Percentiles rank a stretch among this genome's conserved stretches.
Conservation (phyloP, 805 yeast species). For the Crinitomyces ghanaensis region DNA sequence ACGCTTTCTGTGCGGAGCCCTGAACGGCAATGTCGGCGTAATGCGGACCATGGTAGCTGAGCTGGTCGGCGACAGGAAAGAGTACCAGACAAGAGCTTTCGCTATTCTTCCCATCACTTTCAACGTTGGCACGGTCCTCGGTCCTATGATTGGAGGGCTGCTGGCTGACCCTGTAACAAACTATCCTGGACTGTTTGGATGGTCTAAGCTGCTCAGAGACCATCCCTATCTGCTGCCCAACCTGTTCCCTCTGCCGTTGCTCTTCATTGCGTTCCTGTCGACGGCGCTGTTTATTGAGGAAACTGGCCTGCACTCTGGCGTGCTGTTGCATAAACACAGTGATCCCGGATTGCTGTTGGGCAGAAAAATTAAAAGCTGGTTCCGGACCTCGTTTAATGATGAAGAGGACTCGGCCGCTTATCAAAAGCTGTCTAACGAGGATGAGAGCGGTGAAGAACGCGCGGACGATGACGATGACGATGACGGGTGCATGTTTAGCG, state of each 20-base stretch:
- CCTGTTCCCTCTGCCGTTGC: slow-evolving; percentile 32
- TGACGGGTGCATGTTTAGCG: slow-evolving; percentile 4
- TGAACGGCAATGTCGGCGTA: slow-evolving; percentile 57
- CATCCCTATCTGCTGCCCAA: slow-evolving; percentile 45
- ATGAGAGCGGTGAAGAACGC: slow-evolving; percentile 5
- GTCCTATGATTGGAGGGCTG: slow-evolving; percentile 46
- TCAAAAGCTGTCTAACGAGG: slow-evolving; percentile 5
- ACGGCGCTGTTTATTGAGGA: slow-evolving; percentile 17
- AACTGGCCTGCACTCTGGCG: slow-evolving; percentile 11
- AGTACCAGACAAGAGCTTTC: slow-evolving; percentile 52
- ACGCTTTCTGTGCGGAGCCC: slow-evolving; percentile 40
- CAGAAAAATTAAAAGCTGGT: slow-evolving; percentile 7
- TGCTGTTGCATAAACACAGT: slow-evolving; percentile 8
- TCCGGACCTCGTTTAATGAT: neutral
- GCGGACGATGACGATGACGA: slow-evolving; percentile 5
- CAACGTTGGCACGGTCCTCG: slow-evolving; percentile 48
- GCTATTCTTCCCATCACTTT: slow-evolving; percentile 47
- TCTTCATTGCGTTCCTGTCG: slow-evolving; percentile 19
- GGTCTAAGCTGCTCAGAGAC: slow-evolving; percentile 16
- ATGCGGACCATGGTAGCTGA: slow-evolving; percentile 53
- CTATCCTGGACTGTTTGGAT: slow-evolving; percentile 20
- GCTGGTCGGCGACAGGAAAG: slow-evolving; percentile 37
- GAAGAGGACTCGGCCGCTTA: slow-evolving; percentile 1
- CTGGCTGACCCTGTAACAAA: slow-evolving; percentile 35
- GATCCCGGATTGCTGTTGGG: slow-evolving; percentile 17